Conservation (phyloP, 2,329 filamentous ascomycete genomes). For the Botryotinia narcissicola region DNA sequence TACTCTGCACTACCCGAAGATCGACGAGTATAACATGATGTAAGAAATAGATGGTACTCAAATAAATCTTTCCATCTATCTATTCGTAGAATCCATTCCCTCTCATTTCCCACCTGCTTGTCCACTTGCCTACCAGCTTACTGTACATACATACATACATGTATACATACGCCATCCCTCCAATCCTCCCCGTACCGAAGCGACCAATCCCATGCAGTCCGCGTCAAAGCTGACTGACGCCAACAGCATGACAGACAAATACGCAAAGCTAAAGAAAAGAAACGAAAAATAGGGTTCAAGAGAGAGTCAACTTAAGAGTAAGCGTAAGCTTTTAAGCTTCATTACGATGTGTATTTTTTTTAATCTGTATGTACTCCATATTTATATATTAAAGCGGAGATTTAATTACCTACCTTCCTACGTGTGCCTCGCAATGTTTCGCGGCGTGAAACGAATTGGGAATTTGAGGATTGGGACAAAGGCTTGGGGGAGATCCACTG, state of each 20-base stretch:
- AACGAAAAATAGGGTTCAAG: not conserved
- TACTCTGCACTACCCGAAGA: not conserved
- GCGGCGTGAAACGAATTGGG: not conserved
- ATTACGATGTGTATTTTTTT: not conserved
- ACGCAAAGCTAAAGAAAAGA: not conserved
- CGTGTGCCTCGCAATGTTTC: not conserved
- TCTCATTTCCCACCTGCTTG: not conserved
- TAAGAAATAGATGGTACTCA: not conserved
- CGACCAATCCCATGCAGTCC: not conserved
- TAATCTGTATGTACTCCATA: not conserved
- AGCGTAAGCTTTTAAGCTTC: not conserved
- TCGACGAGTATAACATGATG: not conserved
- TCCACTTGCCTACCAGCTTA: not conserved
- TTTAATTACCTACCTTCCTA: not conserved
- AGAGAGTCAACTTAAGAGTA: not conserved
- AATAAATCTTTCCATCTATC: not conserved
- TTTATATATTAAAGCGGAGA: not conserved
- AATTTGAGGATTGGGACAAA: not conserved
- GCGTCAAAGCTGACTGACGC: not conserved
- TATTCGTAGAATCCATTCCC: not conserved
- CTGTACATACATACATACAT: not conserved
- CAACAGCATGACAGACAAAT: not conserved
- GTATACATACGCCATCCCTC: not conserved
- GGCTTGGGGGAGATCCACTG: not conserved
- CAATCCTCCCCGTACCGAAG: not conserved